A percentile compares a stretch with the other conserved stretches of the same genome.
These are phyloP conservation scores for Emericellopsis cladophorae DNA, from an alignment of 2,329 filamentous ascomycete species.

Conservation along the genomic window DNA sequence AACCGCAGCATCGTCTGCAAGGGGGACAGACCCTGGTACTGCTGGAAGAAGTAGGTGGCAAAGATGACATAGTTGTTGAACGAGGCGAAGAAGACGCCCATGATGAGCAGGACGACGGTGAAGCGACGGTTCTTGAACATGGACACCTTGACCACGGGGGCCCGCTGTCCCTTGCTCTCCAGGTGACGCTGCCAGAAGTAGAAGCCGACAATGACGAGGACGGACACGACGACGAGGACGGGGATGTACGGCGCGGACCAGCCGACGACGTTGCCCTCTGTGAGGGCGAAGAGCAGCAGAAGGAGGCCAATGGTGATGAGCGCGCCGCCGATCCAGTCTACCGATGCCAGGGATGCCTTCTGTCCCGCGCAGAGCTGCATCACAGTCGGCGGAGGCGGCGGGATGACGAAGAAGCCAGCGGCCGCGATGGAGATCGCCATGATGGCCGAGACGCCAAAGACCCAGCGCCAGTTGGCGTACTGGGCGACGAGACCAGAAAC, in stretches of 20 bases:
- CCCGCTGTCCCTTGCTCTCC: constrained; percentile 15
- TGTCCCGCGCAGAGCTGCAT: not conserved
- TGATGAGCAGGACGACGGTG: constrained; percentile 50
- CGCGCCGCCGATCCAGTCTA: constrained; percentile 56
- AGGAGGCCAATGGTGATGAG: constrained; percentile 51
- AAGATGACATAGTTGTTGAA: constrained; percentile 60
- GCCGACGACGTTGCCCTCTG: constrained; percentile 56
- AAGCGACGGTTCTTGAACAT: constrained; percentile 49
- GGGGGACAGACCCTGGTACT: constrained; percentile 47
- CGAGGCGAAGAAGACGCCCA: constrained; percentile 51
- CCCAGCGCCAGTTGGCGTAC: constrained; percentile 53
- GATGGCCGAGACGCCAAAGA: constrained; percentile 52
- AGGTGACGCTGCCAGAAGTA: constrained; percentile 44
- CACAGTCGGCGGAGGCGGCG: constrained; percentile 25
- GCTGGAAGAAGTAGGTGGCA: constrained; percentile 59
- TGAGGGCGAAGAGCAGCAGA: constrained; percentile 52
- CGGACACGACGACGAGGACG: constrained; percentile 41
- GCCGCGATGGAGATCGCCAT: constrained; percentile 43
- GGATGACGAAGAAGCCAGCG: constrained; percentile 47
- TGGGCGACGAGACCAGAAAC: constrained; percentile 50
- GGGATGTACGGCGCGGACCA: constrained; percentile 54
- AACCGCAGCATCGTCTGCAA: constrained; percentile 59
- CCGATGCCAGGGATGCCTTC: constrained; percentile 16
- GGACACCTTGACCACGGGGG: constrained; percentile 54
- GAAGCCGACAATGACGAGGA: constrained; percentile 43